These are phyloP conservation scores for Paracoccidioides lutzii DNA, from an alignment of 2,329 filamentous ascomycete species.

Conservation along the genomic window DNA sequence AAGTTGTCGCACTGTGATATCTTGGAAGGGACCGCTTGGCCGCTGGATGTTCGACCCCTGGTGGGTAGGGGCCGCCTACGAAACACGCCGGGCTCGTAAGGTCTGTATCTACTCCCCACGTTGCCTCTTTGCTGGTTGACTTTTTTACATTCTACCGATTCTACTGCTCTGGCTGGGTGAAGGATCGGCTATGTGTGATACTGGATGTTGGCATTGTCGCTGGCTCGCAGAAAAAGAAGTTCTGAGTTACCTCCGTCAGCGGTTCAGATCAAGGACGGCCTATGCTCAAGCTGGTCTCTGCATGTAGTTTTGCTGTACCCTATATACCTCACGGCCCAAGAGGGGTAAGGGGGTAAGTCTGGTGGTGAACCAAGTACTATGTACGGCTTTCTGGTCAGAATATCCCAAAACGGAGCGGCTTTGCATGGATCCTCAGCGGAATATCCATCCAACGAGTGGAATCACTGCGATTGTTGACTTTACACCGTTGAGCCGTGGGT, in stretches of 20 bases:
- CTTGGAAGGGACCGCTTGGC: background rate
- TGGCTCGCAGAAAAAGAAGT: too few relatives aligned
- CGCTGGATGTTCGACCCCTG: background rate
- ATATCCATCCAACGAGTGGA: background rate
- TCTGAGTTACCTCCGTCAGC: too few relatives aligned
- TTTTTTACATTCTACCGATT: background rate
- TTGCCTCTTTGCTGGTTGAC: background rate
- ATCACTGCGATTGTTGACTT: background rate
- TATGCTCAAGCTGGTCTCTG: too few relatives aligned
- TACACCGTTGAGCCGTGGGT: background rate
- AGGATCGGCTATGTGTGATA: too few relatives aligned
- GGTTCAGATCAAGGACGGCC: too few relatives aligned
- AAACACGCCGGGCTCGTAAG: constrained; percentile 1
- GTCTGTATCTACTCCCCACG: background rate
- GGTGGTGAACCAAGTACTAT: background rate
- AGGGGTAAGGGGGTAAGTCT: background rate
- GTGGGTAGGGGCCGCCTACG: background rate
- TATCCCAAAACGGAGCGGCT: background rate
- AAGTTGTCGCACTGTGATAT: constrained; percentile 6
- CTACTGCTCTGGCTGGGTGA: background rate
- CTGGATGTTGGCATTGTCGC: too few relatives aligned
- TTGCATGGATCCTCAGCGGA: background rate
- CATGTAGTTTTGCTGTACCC: background rate
- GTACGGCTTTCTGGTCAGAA: background rate
- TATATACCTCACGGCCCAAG: background rate